Evolutionary conservation across 352 stramenopile species (phyloP).

Genomic region (Halophytophthora polymorphica): DNA sequence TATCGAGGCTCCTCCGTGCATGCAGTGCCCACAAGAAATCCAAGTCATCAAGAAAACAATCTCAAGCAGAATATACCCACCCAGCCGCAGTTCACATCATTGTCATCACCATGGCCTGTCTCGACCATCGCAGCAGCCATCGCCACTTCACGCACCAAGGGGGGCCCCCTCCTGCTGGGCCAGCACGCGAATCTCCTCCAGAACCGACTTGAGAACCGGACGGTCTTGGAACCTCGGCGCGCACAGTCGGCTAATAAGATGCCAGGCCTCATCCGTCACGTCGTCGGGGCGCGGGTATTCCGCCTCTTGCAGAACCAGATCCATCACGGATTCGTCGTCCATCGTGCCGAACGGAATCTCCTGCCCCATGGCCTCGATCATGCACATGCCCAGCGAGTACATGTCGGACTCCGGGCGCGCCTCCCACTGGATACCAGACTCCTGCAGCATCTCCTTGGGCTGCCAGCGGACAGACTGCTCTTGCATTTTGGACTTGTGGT

Average conservation of each 20-base stretch:
- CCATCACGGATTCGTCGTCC: neutral
- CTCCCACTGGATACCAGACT: neutral
- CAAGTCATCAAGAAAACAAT: too few species aligned
- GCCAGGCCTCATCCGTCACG: conserved; percentile 1
- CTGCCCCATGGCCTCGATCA: neutral
- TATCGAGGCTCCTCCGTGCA: too few species aligned
- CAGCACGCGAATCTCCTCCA: too few species aligned
- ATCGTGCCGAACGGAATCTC: neutral
- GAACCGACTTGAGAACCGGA: neutral
- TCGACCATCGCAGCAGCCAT: too few species aligned
- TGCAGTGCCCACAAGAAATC: too few species aligned
- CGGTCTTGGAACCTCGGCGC: neutral
- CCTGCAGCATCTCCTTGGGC: neutral
- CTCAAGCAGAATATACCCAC: too few species aligned
- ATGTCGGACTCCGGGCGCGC: conserved; percentile 4
- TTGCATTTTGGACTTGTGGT: too few species aligned
- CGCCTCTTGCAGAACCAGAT: neutral
- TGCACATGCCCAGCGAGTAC: conserved; percentile 11
- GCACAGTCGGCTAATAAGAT: neutral
- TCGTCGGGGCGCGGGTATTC: neutral
- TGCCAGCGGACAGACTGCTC: neutral
- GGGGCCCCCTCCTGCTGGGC: too few species aligned
- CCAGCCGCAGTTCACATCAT: too few species aligned
- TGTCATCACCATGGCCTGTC: too few species aligned
- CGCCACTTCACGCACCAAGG: too few species aligned